Conservation (phyloP, 1,284 basidiomycete genomes). For the Mrakiaceae sp. region DNA sequence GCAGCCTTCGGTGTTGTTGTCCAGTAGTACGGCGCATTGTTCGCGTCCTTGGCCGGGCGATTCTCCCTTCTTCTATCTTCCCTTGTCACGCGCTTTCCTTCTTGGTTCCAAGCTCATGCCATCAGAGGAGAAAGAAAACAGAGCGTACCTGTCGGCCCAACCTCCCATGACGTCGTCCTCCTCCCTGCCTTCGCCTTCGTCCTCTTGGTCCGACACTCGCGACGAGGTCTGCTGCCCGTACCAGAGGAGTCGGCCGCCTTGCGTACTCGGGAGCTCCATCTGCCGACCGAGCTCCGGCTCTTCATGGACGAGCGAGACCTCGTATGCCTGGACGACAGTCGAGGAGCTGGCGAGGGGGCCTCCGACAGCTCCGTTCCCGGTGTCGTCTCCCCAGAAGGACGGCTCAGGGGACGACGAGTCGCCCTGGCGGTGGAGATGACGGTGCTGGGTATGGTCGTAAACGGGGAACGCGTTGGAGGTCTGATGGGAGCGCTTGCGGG, state of each 20-base stretch:
- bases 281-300: background rate
- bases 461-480: no score
- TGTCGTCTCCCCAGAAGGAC: no score
- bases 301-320: background rate
- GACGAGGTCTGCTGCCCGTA: background rate
- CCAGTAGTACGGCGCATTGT: conserved; percentile 4
- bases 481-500: no score
- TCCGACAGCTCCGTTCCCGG: no score
- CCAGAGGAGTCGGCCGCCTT: background rate
- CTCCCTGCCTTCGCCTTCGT: conserved; percentile 25
- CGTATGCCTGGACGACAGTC: conserved; percentile 3
- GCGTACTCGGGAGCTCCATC: background rate
- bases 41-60: no score
- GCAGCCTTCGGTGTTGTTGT: conserved; percentile 17
- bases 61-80: background rate
- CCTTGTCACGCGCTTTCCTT: conserved; percentile 7
- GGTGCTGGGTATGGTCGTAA: no score
- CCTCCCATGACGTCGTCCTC: conserved; percentile 24
- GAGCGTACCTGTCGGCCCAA: conserved; percentile 54
- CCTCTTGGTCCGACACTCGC: background rate
- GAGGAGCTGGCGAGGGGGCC: no score
- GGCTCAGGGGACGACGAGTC: no score
- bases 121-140: background rate
- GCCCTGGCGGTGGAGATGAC: no score
- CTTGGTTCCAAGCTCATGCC: background rate